A percentile compares a stretch with the other conserved stretches of the same genome.
These are phyloP conservation scores for Sugiyamaella mastotermitis DNA, from an alignment of 805 yeast species.

Conservation along the genomic window DNA sequence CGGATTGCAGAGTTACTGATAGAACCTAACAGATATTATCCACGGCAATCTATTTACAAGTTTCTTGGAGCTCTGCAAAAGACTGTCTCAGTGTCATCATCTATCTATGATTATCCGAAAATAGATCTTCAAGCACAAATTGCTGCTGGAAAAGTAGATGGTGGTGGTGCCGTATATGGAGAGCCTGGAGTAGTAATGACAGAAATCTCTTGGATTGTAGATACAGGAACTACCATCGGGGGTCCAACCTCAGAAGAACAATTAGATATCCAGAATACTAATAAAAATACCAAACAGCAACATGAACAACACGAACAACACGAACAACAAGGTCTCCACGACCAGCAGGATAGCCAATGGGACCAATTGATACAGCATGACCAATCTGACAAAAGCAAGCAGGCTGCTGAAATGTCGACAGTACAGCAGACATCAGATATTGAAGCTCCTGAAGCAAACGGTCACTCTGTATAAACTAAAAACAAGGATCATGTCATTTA, in stretches of 20 bases:
- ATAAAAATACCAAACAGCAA: no score
- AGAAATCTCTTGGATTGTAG: conserved; percentile 22
- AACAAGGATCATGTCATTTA: no score
- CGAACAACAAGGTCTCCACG: no score
- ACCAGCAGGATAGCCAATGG: no score
- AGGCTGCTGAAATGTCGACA: no score
- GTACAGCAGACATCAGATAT: no score
- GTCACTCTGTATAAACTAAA: no score
- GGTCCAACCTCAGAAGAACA: neutral
- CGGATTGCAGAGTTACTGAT: conserved; percentile 32
- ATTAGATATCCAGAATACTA: no score
- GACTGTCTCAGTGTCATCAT: conserved; percentile 22
- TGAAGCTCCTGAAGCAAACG: no score
- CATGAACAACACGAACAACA: no score
- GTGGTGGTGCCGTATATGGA: conserved; percentile 16
- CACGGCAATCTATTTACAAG: conserved; percentile 20
- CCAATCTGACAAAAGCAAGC: no score
- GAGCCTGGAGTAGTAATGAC: conserved; percentile 22
- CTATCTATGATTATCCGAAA: conserved; percentile 18
- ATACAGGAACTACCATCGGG: conserved; percentile 17
- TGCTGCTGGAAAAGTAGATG: conserved; percentile 11
- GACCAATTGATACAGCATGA: no score
- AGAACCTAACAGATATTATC: conserved; percentile 23
- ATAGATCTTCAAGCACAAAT: conserved; percentile 18
- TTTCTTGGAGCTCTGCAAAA: conserved; percentile 25